Evolutionary conservation across 176 grass and related monocot genomes (phyloP), one percentile per base, ranked within the genome.

Genomic region (Juncus inflexus): DNA sequence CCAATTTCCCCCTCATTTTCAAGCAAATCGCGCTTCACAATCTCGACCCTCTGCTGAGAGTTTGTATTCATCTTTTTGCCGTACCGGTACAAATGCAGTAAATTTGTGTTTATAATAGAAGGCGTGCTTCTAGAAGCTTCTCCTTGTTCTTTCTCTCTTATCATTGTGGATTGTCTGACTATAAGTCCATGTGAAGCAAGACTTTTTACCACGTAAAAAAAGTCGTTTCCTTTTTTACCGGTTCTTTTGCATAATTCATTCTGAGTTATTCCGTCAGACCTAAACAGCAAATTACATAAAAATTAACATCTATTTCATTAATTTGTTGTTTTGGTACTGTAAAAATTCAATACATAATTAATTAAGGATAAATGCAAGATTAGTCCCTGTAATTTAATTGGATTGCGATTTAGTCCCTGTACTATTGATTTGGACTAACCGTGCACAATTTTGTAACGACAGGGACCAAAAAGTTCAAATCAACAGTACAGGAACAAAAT

Each of bases 11-110:
- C 72, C 74, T 80, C 87, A 78, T 72, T 79, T 39, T 65, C 85
- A 54, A 81, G 62, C 70, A 72, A 47, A 63, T 86, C 87, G 12
- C 80, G 77, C 75, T 75, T 97, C 76, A 70, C 76, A 81, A 97
- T 97, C 67, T 91, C 88, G 79, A 91, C 84, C 74, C 83, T 97
- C 78, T 86, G 85, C 64, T 97, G 94, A 73, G 85, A 83, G 81
- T 91, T 97, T 74, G 86, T 67, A 62, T 89, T 91, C 70, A 97
- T 55, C 14, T 78, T 77, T 79, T 71, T 91, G 69, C 87, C 88
- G 77, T 89, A 97, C 19, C 94, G 85, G 52, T 78, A 60, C 39
- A 97, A 78, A 76, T 91, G 84, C 47, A 97, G 12, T 69, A 81
- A 86, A 57, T 97, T 97, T 49, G 88, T 97, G 52, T 68, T 89